Percentiles rank a stretch among this genome's conserved stretches.
phyloP scores from a whole-genome alignment of 306 rosid genomes.

The Lathyrus oleraceus region DNA sequence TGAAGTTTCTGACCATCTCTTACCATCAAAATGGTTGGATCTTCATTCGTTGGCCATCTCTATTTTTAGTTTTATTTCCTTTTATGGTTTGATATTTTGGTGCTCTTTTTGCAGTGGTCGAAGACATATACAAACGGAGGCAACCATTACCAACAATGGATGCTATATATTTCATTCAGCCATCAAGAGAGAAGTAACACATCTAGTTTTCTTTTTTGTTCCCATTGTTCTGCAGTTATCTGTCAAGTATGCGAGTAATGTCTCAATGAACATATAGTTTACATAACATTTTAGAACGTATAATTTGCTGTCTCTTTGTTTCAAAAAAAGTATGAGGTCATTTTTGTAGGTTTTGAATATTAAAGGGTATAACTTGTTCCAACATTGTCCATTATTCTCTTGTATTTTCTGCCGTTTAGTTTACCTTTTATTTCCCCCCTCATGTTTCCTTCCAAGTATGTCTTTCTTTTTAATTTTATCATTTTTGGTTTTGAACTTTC shows the following conservation, averaged over 20 bases:
- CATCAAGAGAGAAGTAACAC: constrained; percentile 83
- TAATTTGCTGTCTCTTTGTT: constrained; percentile 5
- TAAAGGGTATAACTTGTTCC: neutral
- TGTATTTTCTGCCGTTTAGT: neutral
- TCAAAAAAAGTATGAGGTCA: neutral
- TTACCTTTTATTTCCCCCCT: constrained; percentile 12
- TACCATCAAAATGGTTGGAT: neutral
- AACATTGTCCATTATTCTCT: neutral
- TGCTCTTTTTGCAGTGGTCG: constrained; percentile 75
- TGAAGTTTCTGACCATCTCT: neutral
- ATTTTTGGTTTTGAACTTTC: constrained; percentile 1
- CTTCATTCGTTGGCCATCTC: neutral
- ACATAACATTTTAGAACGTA: constrained; percentile 3
- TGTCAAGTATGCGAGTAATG: constrained; percentile 12
- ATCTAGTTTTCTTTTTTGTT: constrained; percentile 22
- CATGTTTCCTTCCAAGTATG: constrained; percentile 26
- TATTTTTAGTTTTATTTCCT: constrained; percentile 16
- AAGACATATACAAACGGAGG: constrained; percentile 91
- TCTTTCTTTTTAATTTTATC: constrained; percentile 12
- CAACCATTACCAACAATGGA: constrained; percentile 94
- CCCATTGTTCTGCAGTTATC: constrained; percentile 5
- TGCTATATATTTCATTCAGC: constrained; percentile 96
- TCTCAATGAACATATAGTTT: neutral
- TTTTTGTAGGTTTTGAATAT: constrained; percentile 23
- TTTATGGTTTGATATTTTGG: constrained; percentile 28